A percentile compares a stretch with the other conserved stretches of the same genome.
Evolutionary conservation across 108 stramenopile genomes (phyloP).

Genomic region (Nitzschia sp.): DNA sequence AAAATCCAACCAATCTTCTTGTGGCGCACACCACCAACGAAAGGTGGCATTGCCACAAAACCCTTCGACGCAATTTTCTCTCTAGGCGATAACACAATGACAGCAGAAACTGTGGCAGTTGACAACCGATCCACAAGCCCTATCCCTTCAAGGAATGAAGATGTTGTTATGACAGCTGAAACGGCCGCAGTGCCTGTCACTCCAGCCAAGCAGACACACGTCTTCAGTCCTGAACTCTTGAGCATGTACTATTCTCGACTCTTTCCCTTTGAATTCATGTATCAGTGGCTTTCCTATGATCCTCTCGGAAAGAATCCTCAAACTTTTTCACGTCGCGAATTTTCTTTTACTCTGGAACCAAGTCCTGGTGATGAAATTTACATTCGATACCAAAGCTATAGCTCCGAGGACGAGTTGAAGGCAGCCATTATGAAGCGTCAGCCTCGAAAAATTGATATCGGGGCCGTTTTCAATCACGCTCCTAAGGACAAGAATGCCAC

Average conservation of each 20-base stretch:
- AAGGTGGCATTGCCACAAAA: too few species aligned
- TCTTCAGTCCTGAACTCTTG: constrained; percentile 90
- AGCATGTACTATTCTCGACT: constrained; percentile 71
- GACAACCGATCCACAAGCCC: neutral
- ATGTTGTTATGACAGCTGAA: neutral
- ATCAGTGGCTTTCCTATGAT: constrained; percentile 20
- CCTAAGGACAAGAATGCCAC: constrained; percentile 87
- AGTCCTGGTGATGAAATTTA: constrained; percentile 91
- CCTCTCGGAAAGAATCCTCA: constrained; percentile 28
- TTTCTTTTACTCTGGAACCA: constrained; percentile 93
- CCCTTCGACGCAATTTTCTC: too few species aligned
- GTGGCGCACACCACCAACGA: too few species aligned
- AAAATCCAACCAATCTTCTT: too few species aligned
- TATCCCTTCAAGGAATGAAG: neutral
- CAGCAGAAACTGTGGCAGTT: constrained; percentile 10
- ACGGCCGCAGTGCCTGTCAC: constrained; percentile 16
- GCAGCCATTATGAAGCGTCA: constrained; percentile 72
- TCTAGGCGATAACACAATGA: constrained; percentile 3
- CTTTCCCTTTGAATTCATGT: constrained; percentile 15
- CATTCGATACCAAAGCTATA: constrained; percentile 93
- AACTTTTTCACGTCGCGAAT: constrained; percentile 87
- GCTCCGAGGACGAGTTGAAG: constrained; percentile 69
- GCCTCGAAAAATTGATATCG: constrained; percentile 99
- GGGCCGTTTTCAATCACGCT: constrained; percentile 92
- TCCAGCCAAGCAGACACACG: constrained; percentile 17